phyloP scores from a whole-genome alignment of 2,329 filamentous ascomycete species.

The Aspergillus pseudoviridinutans region DNA sequence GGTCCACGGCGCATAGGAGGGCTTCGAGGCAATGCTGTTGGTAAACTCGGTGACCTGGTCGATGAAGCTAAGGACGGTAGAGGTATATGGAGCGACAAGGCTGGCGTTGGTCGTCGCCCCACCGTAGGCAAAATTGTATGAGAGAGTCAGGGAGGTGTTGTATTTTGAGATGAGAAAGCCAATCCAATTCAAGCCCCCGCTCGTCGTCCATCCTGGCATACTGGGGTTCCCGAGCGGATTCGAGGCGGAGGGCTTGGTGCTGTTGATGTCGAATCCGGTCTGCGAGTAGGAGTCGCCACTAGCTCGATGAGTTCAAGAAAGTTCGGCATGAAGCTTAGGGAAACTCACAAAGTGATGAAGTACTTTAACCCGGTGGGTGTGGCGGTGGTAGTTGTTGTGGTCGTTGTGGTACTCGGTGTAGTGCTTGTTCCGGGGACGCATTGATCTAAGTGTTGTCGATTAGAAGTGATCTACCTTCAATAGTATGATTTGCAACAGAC shows the following conservation, averaged over 20 bases:
- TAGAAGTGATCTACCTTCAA: not conserved
- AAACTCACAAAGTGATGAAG: not conserved
- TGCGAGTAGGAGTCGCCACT: slow-evolving; percentile 9
- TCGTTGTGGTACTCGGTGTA: too few relatives aligned
- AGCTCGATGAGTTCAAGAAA: not conserved
- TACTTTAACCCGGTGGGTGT: not conserved
- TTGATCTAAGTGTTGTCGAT: not conserved
- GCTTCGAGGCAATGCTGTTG: not conserved
- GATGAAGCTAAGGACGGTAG: slow-evolving; percentile 4
- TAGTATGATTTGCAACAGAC: not conserved
- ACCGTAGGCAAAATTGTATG: slow-evolving; percentile 9
- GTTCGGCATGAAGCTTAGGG: not conserved
- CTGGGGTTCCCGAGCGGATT: slow-evolving; percentile 12
- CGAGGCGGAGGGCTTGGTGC: slow-evolving; percentile 5
- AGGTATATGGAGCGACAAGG: slow-evolving; percentile 4
- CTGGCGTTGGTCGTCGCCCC: slow-evolving; percentile 8
- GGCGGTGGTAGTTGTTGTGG: not conserved
- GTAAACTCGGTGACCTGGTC: slow-evolving; percentile 8
- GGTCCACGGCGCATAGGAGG: slow-evolving; percentile 2
- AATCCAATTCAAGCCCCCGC: slow-evolving; percentile 11
- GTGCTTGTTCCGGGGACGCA: not conserved
- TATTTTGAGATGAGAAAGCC: slow-evolving; percentile 2
- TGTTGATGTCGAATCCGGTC: slow-evolving; percentile 6
- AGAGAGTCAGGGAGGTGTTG: slow-evolving; percentile 4
- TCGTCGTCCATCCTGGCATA: slow-evolving; percentile 5